Conservation (phyloP, 768 basidiomycete genomes). For the Russula ochroleuca region DNA sequence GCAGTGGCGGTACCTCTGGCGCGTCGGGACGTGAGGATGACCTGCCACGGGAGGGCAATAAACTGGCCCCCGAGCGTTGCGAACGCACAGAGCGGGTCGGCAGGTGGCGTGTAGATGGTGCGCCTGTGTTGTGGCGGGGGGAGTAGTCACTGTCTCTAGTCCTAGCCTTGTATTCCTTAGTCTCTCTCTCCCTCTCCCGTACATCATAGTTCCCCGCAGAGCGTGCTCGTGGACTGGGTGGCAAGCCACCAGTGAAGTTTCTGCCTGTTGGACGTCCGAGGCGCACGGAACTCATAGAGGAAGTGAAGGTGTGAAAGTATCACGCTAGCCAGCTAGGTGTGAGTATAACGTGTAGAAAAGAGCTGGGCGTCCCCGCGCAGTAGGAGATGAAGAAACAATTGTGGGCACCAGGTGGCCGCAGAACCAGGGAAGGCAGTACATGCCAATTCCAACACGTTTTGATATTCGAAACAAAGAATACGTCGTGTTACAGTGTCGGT, state of each 20-base stretch:
- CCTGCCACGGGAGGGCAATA: conserved; percentile 18
- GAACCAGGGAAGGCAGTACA: neutral
- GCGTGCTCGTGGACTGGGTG: conserved; percentile 40
- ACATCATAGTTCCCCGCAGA: conserved; percentile 31
- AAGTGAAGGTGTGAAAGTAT: neutral
- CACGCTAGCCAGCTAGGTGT: conserved; percentile 24
- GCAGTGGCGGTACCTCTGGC: conserved; percentile 27
- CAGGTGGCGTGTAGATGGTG: neutral
- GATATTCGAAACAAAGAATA: neutral
- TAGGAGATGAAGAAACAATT: neutral
- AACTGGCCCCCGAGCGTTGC: conserved; percentile 28
- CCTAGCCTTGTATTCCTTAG: conserved; percentile 9
- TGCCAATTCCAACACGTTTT: neutral
- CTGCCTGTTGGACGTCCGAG: conserved; percentile 9
- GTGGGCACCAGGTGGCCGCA: neutral
- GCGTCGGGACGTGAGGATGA: neutral
- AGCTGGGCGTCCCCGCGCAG: neutral
- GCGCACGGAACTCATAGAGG: conserved; percentile 23
- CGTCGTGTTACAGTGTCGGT: neutral
- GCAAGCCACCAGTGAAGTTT: conserved; percentile 35
- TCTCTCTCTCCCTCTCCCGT: neutral
- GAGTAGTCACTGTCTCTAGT: conserved; percentile 19
- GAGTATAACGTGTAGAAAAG: neutral
- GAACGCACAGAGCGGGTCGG: conserved; percentile 27
- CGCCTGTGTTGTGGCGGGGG: conserved; percentile 9